Conservation (phyloP, 2,329 filamentous ascomycete genomes). For the Blumeriella jaapii region DNA sequence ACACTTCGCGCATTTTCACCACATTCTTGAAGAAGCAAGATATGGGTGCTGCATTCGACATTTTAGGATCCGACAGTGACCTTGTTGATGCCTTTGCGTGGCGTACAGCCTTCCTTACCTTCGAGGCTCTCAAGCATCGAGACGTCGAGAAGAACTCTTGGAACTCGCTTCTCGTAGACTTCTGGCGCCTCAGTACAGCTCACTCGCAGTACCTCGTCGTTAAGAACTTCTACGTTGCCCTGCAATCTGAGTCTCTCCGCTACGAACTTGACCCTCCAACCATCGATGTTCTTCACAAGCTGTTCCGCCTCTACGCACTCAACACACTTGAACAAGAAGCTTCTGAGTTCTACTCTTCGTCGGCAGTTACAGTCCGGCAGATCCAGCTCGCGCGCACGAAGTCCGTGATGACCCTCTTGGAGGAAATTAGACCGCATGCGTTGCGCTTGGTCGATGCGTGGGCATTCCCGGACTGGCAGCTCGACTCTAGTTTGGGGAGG, state of each 20-base stretch:
- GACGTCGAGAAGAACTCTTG: conserved; percentile 65
- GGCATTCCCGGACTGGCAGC: conserved; percentile 69
- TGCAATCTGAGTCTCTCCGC: conserved; percentile 43
- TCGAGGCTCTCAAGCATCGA: conserved; percentile 62
- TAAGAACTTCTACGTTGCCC: conserved; percentile 65
- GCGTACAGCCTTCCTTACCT: conserved; percentile 63
- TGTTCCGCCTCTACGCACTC: conserved; percentile 55
- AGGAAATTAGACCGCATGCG: conserved; percentile 63
- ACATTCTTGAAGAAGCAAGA: conserved; percentile 54
- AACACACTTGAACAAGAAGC: conserved; percentile 58
- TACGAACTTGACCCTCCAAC: conserved; percentile 46
- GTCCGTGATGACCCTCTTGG: conserved; percentile 56
- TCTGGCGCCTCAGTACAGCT: conserved; percentile 64
- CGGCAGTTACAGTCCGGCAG: conserved; percentile 59
- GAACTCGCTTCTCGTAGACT: conserved; percentile 69
- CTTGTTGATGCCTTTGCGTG: conserved; percentile 65
- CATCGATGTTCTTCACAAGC: conserved; percentile 46
- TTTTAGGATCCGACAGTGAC: conserved; percentile 58
- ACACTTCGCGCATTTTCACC: conserved; percentile 55
- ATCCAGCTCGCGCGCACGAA: conserved; percentile 58
- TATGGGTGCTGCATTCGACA: conserved; percentile 62
- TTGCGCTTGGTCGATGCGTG: conserved; percentile 61
- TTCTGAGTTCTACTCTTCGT: conserved; percentile 59
- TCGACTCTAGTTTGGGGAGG: conserved; percentile 59
- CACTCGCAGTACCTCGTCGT: conserved; percentile 69